Evolutionary conservation across 805 yeast species (phyloP).

Genomic region (Cyberlindnera xylosilytica): DNA sequence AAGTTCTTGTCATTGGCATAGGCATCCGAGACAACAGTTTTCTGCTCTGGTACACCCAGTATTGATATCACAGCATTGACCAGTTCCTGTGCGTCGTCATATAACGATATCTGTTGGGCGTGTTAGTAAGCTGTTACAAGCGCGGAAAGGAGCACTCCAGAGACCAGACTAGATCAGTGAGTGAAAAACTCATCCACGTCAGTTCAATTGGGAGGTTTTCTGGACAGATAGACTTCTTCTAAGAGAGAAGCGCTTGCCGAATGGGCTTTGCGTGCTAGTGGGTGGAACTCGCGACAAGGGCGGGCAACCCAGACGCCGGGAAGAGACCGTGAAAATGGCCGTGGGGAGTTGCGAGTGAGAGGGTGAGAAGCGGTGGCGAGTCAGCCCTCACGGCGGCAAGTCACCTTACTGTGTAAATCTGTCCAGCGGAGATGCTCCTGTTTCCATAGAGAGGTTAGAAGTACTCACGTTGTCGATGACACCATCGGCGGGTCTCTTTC

Average conservation of each 20-base stretch:
- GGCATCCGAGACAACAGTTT: constrained; percentile 67
- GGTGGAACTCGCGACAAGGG: not conserved
- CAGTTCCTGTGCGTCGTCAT: constrained; percentile 60
- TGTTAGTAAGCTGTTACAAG: constrained; percentile 18
- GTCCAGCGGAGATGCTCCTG: no score
- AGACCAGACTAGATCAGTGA: not conserved
- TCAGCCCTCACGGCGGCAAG: no score
- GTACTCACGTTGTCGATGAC: constrained; percentile 15
- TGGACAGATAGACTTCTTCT: no score
- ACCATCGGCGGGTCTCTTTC: constrained; percentile 19
- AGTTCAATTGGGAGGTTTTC: no score
- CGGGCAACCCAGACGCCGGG: not conserved
- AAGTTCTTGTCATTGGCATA: constrained; percentile 71
- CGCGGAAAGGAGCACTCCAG: constrained; percentile 10
- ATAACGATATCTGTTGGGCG: constrained; percentile 25
- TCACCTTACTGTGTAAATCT: no score
- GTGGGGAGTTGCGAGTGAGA: no score
- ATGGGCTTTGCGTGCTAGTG: not conserved
- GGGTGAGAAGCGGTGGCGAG: no score
- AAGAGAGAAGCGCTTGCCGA: no score
- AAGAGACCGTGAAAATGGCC: no score
- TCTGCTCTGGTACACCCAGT: constrained; percentile 67
- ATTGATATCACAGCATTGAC: constrained; percentile 73
- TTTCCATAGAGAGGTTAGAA: no score
- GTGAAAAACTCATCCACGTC: not conserved